These are phyloP conservation scores for Torulaspora gathmanii DNA, from an alignment of 805 yeast genomes.

Conservation along the genomic window DNA sequence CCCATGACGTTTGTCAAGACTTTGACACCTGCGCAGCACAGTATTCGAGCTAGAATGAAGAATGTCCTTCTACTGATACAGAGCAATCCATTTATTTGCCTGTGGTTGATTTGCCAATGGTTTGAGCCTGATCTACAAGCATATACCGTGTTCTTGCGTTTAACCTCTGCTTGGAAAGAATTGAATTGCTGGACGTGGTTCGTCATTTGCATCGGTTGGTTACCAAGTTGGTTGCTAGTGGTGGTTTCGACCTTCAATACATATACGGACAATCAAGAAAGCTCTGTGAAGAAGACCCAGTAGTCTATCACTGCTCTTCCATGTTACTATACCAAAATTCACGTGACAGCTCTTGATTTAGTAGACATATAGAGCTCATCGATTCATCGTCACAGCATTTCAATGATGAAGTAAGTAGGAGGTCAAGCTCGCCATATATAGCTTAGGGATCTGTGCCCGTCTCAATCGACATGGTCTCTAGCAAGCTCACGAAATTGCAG, in stretches of 20 bases:
- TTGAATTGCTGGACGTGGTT: constrained; percentile 85
- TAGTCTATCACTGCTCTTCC: not conserved
- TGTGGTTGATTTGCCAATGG: constrained; percentile 33
- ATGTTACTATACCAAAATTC: not conserved
- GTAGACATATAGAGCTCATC: not conserved
- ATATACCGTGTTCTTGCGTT: constrained; percentile 42
- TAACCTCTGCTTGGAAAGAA: constrained; percentile 60
- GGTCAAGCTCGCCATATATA: not conserved
- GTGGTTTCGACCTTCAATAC: constrained; percentile 25
- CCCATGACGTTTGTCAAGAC: constrained; percentile 60
- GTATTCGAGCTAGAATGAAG: constrained; percentile 11
- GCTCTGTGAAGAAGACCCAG: constrained; percentile 5
- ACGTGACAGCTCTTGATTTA: not conserved
- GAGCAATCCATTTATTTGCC: constrained; percentile 50
- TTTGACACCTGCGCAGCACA: not conserved
- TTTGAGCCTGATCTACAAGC: constrained; percentile 37
- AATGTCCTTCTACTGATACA: constrained; percentile 38
- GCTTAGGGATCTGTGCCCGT: no score
- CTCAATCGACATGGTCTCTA: constrained; percentile 1
- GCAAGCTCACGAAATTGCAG: constrained; percentile 1
- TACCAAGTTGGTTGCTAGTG: constrained; percentile 67
- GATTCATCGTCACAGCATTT: not conserved
- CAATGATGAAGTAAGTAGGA: not conserved
- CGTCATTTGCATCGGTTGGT: constrained; percentile 68
- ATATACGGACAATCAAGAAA: constrained; percentile 1